phyloP scores from a whole-genome alignment of 106 monocot genomes.

The Apostasia ramifera region DNA sequence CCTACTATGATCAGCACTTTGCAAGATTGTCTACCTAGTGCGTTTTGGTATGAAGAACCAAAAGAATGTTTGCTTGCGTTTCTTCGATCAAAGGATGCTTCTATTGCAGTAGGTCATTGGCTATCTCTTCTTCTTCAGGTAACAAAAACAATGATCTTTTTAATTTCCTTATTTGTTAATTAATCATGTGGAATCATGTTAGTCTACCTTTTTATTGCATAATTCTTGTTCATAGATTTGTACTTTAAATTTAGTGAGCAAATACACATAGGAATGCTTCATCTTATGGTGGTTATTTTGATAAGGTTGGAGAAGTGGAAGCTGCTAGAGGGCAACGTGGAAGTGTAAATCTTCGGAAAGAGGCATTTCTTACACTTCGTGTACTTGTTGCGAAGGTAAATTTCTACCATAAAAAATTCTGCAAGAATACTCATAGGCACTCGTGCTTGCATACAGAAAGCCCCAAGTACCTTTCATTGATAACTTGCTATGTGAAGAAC shows the following conservation, averaged over 20 bases:
- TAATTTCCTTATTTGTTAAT: neutral
- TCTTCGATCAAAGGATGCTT: constrained; percentile 79
- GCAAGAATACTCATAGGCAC: too few relatives aligned
- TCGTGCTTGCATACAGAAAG: too few relatives aligned
- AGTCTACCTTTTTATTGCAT: neutral
- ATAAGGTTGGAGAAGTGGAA: constrained; percentile 79
- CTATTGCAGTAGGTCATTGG: constrained; percentile 95
- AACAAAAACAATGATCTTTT: constrained; percentile 3
- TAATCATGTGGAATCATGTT: neutral
- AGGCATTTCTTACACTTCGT: constrained; percentile 82
- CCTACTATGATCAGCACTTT: constrained; percentile 8
- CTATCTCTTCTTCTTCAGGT: constrained; percentile 95
- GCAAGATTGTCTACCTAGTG: constrained; percentile 1
- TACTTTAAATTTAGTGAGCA: neutral
- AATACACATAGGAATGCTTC: neutral
- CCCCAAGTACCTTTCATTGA: too few relatives aligned
- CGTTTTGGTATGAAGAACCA: constrained; percentile 19
- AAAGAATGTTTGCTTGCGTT: constrained; percentile 77
- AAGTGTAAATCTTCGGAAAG: constrained; percentile 64
- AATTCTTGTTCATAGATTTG: neutral
- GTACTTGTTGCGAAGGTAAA: constrained; percentile 75
- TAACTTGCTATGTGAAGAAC: too few relatives aligned
- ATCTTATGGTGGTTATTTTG: constrained; percentile 6
- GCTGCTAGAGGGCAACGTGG: constrained; percentile 76
- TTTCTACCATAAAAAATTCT: too few relatives aligned